These are phyloP conservation scores for Striga hermonthica DNA, from an alignment of 305 asterid genomes.

Conservation along the genomic window DNA sequence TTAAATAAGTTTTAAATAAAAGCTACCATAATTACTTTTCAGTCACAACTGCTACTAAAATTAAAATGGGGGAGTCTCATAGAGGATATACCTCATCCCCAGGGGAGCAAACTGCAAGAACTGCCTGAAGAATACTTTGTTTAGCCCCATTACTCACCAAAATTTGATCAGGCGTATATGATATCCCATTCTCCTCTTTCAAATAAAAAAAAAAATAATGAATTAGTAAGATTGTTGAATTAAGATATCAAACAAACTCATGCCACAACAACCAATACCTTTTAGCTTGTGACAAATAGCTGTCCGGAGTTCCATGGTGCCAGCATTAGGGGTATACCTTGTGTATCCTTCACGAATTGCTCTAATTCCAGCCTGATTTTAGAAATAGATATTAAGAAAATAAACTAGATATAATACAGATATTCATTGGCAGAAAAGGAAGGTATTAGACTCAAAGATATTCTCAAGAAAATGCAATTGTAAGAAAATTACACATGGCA, in stretches of 20 bases:
- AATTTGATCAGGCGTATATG: slow-evolving; percentile 80
- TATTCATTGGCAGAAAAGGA: neutral
- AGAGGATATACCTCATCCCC: slow-evolving; percentile 50
- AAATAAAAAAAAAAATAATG: slow-evolving; percentile 28
- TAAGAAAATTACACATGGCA: neutral
- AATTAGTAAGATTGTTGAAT: neutral
- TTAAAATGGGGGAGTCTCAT: slow-evolving; percentile 1
- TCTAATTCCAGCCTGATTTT: slow-evolving; percentile 54
- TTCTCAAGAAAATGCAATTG: neutral
- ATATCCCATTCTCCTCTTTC: slow-evolving; percentile 83
- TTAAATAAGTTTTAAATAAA: neutral
- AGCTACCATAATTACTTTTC: neutral
- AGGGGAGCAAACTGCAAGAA: slow-evolving; percentile 59
- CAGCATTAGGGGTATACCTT: slow-evolving; percentile 78
- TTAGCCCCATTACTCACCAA: slow-evolving; percentile 83
- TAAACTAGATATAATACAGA: neutral
- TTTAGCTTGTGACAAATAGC: slow-evolving; percentile 88
- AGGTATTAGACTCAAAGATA: neutral
- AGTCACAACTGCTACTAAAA: neutral
- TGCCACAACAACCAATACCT: slow-evolving; percentile 40
- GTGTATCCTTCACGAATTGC: slow-evolving; percentile 79
- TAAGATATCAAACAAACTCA: slow-evolving; percentile 4
- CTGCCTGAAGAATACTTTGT: slow-evolving; percentile 58
- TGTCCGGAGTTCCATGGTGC: slow-evolving; percentile 75
- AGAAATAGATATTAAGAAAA: neutral